A percentile compares a stretch with the other conserved stretches of the same genome.
Conservation (phyloP, 345 rosid species). For the Eucalyptus coolabah region DNA sequence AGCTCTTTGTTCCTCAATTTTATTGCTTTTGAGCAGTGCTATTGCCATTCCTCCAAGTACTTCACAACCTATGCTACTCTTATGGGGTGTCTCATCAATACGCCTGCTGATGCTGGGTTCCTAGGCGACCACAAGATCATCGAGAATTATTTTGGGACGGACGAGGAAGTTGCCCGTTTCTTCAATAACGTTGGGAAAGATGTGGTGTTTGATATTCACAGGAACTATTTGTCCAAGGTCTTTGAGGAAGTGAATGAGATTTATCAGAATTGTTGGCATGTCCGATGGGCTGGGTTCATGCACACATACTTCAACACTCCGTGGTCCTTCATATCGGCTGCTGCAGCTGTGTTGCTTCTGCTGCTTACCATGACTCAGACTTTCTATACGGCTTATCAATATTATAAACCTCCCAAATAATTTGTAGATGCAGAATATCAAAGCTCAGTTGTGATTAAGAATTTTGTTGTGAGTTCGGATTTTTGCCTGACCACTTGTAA, state of each 20-base stretch:
- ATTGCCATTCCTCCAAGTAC: conserved; percentile 23
- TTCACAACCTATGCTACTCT: conserved; percentile 37
- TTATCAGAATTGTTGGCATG: conserved; percentile 28
- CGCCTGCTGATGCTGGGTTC: conserved; percentile 29
- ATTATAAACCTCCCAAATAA: not conserved
- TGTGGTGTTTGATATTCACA: conserved; percentile 21
- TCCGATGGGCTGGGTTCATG: conserved; percentile 40
- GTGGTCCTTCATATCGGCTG: conserved; percentile 50
- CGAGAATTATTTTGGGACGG: conserved; percentile 45
- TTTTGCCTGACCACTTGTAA: not conserved
- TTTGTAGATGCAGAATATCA: not conserved
- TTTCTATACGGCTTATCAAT: conserved; percentile 16
- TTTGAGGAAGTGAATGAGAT: conserved; percentile 39
- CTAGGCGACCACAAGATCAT: conserved; percentile 26
- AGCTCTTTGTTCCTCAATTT: conserved; percentile 34
- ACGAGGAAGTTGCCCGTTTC: conserved; percentile 27
- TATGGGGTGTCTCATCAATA: conserved; percentile 41
- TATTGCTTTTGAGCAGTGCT: conserved; percentile 44
- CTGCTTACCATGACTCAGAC: conserved; percentile 32
- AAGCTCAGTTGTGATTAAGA: not conserved
- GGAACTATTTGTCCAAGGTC: conserved; percentile 17
- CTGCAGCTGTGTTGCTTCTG: conserved; percentile 34
- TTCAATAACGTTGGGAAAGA: conserved; percentile 39
- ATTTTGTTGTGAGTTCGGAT: not conserved
- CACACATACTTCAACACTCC: conserved; percentile 37